Conservation (phyloP, 345 rosid species). For the Acer campestre region DNA sequence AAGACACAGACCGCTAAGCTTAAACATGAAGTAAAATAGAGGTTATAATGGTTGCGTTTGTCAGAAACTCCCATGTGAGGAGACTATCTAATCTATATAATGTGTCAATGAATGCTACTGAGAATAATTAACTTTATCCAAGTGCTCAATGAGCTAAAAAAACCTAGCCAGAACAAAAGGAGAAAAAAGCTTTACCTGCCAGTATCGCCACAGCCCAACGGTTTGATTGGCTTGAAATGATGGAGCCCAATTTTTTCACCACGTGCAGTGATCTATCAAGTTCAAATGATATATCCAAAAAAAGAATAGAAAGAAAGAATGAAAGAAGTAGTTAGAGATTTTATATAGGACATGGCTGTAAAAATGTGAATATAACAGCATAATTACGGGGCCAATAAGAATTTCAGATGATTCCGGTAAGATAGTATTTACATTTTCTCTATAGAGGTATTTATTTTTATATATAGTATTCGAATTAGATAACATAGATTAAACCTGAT, state of each 20-base stretch:
- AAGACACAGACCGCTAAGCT: too few species aligned
- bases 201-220: constrained; percentile 96
- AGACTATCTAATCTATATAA: background rate
- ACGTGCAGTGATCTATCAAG: constrained; percentile 58
- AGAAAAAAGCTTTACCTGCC: constrained; percentile 64
- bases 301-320: constrained; percentile 18
- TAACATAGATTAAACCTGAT: background rate
- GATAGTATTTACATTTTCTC: background rate
- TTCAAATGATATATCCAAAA: constrained; percentile 8
- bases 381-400: background rate
- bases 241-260: constrained; percentile 77
- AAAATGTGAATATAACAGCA: background rate
- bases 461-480: background rate
- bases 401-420: background rate
- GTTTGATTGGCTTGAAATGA: constrained; percentile 93
- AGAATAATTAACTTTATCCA: background rate
- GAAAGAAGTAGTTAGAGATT: background rate
- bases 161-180: background rate
- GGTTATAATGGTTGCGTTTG: too few species aligned
- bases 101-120: background rate
- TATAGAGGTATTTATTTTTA: background rate
- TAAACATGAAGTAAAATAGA: too few species aligned
- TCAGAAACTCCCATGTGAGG: too few species aligned
- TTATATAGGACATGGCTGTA: background rate
- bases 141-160: background rate